These are phyloP conservation scores for Cadophora sp. DNA, from an alignment of 2,329 filamentous ascomycete species.

Conservation along the genomic window DNA sequence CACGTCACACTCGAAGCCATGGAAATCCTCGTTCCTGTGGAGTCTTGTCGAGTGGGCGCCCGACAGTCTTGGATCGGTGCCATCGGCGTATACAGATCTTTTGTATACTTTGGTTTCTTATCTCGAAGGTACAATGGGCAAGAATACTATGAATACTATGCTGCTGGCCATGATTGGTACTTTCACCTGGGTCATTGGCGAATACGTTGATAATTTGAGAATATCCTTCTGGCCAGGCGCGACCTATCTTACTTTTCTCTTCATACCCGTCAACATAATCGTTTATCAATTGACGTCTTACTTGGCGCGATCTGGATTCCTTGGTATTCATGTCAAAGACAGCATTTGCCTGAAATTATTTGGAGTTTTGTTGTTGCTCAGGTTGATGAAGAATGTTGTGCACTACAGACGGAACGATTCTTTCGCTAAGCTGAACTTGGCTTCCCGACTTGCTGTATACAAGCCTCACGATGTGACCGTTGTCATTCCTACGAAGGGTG, in stretches of 20 bases:
- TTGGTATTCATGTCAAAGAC: background rate
- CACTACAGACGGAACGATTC: background rate
- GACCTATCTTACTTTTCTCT: background rate
- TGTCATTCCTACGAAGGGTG: slow-evolving; percentile 3
- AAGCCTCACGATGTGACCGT: slow-evolving; percentile 6
- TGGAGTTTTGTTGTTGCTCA: background rate
- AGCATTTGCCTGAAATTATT: background rate
- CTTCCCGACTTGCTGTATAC: background rate
- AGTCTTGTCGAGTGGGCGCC: background rate
- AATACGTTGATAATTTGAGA: background rate
- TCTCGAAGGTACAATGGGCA: background rate
- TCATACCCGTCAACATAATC: background rate
- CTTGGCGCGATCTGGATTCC: background rate
- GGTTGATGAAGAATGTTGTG: background rate
- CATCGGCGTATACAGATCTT: too few relatives aligned
- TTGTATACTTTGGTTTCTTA: too few relatives aligned
- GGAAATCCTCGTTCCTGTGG: background rate
- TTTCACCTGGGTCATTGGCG: background rate
- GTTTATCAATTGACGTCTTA: background rate
- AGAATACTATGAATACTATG: background rate
- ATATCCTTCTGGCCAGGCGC: background rate
- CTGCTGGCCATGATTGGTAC: background rate
- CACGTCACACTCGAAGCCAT: background rate
- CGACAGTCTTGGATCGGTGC: background rate
- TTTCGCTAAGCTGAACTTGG: background rate